Percentiles rank a stretch among this genome's conserved stretches.
Conservation (phyloP, 2,329 filamentous ascomycete genomes). For the Aspergillus unguis region DNA sequence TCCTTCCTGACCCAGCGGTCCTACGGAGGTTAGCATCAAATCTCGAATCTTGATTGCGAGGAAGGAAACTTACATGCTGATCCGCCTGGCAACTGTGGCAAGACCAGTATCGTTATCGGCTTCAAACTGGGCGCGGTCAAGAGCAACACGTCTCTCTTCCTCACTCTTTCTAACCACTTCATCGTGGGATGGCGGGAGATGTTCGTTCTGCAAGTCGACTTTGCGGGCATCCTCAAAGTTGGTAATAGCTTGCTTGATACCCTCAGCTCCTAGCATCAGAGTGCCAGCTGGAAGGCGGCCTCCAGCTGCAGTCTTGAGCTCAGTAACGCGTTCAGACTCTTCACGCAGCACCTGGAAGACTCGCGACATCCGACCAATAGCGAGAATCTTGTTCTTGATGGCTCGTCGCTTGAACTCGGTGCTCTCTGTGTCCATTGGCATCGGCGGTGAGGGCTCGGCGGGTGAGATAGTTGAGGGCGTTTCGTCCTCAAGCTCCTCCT, state of each 20-base stretch:
- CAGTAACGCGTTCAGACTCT: constrained; percentile 93
- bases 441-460: constrained; percentile 72
- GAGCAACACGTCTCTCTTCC: constrained; percentile 73
- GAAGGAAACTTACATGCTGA: constrained; percentile 79
- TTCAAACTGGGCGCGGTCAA: constrained; percentile 81
- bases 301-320: constrained; percentile 94
- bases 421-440: constrained; percentile 72
- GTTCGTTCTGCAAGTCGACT: constrained; percentile 95
- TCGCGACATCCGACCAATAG: constrained; percentile 91
- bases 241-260: constrained; percentile 96
- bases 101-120: constrained; percentile 89
- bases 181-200: constrained; percentile 85
- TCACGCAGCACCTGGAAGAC: constrained; percentile 98
- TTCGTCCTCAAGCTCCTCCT: constrained; percentile 93
- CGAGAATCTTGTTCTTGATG: constrained; percentile 99
- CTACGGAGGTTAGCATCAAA: constrained; percentile 24
- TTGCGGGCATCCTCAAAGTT: constrained; percentile 96
- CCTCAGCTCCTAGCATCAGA: constrained; percentile 95
- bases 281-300: constrained; percentile 91
- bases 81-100: constrained; percentile 79
- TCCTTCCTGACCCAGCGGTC: constrained; percentile 39
- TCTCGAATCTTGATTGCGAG: background rate
- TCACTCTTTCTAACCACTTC: constrained; percentile 82
- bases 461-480: constrained; percentile 69
- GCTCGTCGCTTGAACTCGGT: constrained; percentile 92